Evolutionary conservation across 129 eudicot species (phyloP), one percentile per base, ranked within the genome.

Genomic region (Chrysanthemum makinoi): DNA sequence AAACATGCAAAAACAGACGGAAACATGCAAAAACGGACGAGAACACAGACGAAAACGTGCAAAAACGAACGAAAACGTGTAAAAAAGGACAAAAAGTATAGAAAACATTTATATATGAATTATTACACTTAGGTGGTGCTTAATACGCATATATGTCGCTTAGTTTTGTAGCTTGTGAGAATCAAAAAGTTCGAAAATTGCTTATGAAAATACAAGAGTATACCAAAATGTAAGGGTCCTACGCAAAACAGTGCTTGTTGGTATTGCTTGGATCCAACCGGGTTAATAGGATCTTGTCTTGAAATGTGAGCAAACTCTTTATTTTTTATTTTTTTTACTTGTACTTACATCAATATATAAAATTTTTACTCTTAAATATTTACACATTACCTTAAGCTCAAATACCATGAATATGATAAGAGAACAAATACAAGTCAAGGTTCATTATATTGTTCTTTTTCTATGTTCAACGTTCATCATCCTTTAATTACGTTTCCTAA

Each of bases 221-320:
- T 62, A 28, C 77, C 62, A 51, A 39, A 67, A 75, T 46, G 61
- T 57, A 26, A 67, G 24, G 80, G 83, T 33, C 86, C 83, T 74
- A 78, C 83, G 68, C 62, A 62, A 62, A 58, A 33, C 65, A 72
- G 30, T 35, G 63, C 53, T 80, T 73, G 81, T 46, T 75, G 74
- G 80, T 30, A 49, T 10, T 72, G 75, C 35, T 69, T 64, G 80
- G 68, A 75, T 75, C 77, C 69, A 71, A 66, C 79, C 87, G 83
- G 60, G 17, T 76, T 73, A 76, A 28, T 62, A 76, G 90, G 87
- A 85, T 85, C 90, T 82, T 75, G 73, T 75, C 74, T 64, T 74
- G 58, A 67, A 26, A 52, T 72, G 35, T 16, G 68, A 47, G 60
- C 76, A 58, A 51, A 26, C 60, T n/a, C 16, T 19, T n/a, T n/a